Evolutionary conservation across 2,329 filamentous ascomycete species (phyloP).

Genomic region (Arthrinium puccinioides): DNA sequence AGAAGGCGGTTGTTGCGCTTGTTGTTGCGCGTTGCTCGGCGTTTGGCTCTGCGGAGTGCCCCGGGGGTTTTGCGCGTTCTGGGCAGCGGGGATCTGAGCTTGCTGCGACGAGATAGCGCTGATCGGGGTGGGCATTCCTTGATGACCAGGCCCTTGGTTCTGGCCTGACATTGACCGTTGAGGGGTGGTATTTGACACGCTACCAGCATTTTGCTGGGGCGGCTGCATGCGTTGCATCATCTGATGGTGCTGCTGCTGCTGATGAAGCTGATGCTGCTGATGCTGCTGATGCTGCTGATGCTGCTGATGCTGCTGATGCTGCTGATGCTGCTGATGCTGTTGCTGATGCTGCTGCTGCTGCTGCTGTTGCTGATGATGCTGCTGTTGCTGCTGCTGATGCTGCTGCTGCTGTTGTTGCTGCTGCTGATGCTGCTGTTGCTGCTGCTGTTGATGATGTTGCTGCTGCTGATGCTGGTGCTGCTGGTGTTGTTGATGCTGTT

Average conservation of each 20-base stretch:
- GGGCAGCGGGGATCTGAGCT: conserved; percentile 25
- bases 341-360: background rate
- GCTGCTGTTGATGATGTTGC: conserved; percentile 18
- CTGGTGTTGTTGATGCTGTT: conserved; percentile 17
- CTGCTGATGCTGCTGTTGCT: conserved; percentile 8
- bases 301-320: too few species aligned
- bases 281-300: too few species aligned
- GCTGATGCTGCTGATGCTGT: background rate
- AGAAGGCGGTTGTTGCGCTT: conserved; percentile 14
- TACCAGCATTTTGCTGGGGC: conserved; percentile 24
- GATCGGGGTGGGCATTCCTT: conserved; percentile 28
- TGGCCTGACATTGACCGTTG: conserved; percentile 21
- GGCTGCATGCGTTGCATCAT: conserved; percentile 35
- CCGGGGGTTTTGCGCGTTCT: conserved; percentile 24
- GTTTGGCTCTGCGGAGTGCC: conserved; percentile 23
- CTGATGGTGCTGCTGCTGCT: conserved; percentile 15
- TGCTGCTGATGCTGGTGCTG: too few species aligned
- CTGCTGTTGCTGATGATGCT: conserved; percentile 13
- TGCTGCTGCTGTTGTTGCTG: conserved; percentile 7
- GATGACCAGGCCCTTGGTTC: conserved; percentile 12
- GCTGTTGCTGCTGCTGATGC: conserved; percentile 24
- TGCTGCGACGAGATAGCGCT: conserved; percentile 24
- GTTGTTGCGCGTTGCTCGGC: conserved; percentile 21
- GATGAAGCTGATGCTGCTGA: too few species aligned
- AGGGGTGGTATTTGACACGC: conserved; percentile 27